Percentiles rank a stretch among this genome's conserved stretches.
phyloP scores from a whole-genome alignment of 2,329 filamentous ascomycete species.

The Penicillium sp. region DNA sequence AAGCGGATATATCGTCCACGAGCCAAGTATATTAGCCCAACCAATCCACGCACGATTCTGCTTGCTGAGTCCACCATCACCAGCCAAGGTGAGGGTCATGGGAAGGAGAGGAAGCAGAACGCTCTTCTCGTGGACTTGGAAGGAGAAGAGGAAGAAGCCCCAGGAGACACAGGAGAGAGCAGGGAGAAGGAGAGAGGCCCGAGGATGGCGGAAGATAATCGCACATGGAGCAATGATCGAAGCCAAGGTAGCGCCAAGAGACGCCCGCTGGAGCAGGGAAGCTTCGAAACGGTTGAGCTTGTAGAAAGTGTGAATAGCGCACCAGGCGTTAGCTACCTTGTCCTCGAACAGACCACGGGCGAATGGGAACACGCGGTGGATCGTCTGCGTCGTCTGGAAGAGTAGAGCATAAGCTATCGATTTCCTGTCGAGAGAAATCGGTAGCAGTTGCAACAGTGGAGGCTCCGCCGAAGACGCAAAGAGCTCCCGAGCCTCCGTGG shows the following conservation, averaged over 20 bases:
- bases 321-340: conserved; percentile 99
- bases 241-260: conserved; percentile 72
- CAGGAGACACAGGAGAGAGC: conserved; percentile 84
- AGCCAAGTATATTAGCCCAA: conserved; percentile 88
- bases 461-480: conserved; percentile 65
- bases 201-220: conserved; percentile 77
- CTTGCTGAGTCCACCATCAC: conserved; percentile 74
- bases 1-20: conserved; percentile 93
- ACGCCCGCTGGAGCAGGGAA: conserved; percentile 72
- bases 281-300: conserved; percentile 79
- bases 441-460: conserved; percentile 61
- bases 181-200: conserved; percentile 74
- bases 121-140: conserved; percentile 98
- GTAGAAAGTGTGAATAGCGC: conserved; percentile 82
- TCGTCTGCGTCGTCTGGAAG: conserved; percentile 77
- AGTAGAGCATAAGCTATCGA: conserved; percentile 74
- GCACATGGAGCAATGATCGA: conserved; percentile 79
- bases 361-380: conserved; percentile 95
- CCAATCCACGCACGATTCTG: conserved; percentile 86
- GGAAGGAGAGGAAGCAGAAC: conserved; percentile 89
- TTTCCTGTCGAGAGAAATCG: conserved; percentile 62
- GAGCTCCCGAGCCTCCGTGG: conserved; percentile 68
- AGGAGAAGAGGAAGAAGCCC: conserved; percentile 97
- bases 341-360: conserved; percentile 96
- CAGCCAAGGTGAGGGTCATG: conserved; percentile 84